Percentiles rank a stretch among this genome's conserved stretches.
Evolutionary conservation across 2,329 filamentous ascomycete genomes (phyloP).

Genomic region (Chaetomiaceae sp.): DNA sequence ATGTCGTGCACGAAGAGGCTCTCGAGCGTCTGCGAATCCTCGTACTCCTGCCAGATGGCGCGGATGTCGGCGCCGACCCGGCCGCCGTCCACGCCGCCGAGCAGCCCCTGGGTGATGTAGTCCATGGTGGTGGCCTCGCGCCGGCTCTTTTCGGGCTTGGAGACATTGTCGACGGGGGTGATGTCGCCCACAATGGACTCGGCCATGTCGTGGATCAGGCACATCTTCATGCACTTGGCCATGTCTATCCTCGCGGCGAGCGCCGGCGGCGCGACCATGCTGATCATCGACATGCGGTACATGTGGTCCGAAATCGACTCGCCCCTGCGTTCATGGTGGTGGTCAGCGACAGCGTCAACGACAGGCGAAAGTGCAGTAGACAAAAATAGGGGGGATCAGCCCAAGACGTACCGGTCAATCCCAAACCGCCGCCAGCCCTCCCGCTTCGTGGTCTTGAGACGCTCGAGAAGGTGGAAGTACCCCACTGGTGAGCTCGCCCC

Average conservation of each 20-base stretch:
- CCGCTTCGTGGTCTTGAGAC: conserved; percentile 91
- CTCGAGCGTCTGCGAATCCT: conserved; percentile 78
- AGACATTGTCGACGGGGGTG: conserved; percentile 81
- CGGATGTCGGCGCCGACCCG: conserved; percentile 61
- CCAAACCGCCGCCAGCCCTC: conserved; percentile 93
- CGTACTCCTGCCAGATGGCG: conserved; percentile 90
- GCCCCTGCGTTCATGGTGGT: conserved; percentile 44
- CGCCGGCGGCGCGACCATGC: conserved; percentile 78
- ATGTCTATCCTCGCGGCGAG: conserved; percentile 71
- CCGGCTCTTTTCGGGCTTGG: conserved; percentile 82
- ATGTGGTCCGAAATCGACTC: conserved; percentile 98
- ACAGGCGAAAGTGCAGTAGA: neutral
- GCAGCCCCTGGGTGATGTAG: conserved; percentile 68
- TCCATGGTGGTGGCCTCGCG: conserved; percentile 90
- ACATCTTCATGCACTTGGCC: conserved; percentile 86
- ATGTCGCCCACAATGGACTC: conserved; percentile 94
- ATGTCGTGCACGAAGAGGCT: conserved; percentile 91
- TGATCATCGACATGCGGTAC: conserved; percentile 98
- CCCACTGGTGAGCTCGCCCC: conserved; percentile 69
- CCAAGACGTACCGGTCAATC: conserved; percentile 59
- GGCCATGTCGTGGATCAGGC: conserved; percentile 95
- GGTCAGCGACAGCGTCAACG: neutral
- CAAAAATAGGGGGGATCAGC: conserved; percentile 14
- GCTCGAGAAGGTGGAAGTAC: conserved; percentile 92
- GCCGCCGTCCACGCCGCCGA: conserved; percentile 72